phyloP scores from a whole-genome alignment of 1,284 basidiomycete species.

The Fistulinella cinereoalba region DNA sequence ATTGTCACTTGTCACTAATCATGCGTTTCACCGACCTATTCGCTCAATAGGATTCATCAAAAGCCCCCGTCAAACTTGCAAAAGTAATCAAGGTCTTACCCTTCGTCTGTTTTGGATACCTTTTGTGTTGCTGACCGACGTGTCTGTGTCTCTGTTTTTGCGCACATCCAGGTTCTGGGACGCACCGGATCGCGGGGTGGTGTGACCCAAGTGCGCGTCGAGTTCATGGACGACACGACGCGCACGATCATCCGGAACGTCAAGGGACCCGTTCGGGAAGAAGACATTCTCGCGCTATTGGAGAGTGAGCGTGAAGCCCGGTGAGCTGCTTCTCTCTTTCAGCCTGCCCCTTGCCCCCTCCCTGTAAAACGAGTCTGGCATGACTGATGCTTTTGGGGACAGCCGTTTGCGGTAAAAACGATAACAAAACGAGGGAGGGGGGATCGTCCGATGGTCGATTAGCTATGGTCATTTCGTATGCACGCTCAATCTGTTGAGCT shows the following conservation, averaged over 20 bases:
- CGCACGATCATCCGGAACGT: slow-evolving; percentile 99
- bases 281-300: slow-evolving; percentile 96
- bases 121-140: background rate
- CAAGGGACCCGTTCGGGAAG: slow-evolving; percentile 95
- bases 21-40: background rate
- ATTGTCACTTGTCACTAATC: background rate
- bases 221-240: slow-evolving; percentile 97
- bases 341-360: background rate
- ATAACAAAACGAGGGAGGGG: background rate
- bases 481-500: too few species aligned
- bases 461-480: too few species aligned
- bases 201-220: slow-evolving; percentile 99
- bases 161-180: slow-evolving; percentile 87
- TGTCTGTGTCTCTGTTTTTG: too few species aligned
- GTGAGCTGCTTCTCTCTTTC: slow-evolving; percentile 47
- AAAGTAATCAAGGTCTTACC: slow-evolving; percentile 85
- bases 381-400: background rate
- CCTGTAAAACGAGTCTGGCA: too few species aligned
- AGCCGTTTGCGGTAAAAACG: slow-evolving; percentile 22
- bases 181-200: slow-evolving; percentile 99
- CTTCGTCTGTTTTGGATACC: background rate
- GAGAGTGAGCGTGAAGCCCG: slow-evolving; percentile 99
- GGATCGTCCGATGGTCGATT: too few species aligned
- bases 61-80: slow-evolving; percentile 92
- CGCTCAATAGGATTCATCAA: slow-evolving; percentile 66